Evolutionary conservation across 352 stramenopile genomes (phyloP).

Genomic region (Globisporangium rhizosaccharum): DNA sequence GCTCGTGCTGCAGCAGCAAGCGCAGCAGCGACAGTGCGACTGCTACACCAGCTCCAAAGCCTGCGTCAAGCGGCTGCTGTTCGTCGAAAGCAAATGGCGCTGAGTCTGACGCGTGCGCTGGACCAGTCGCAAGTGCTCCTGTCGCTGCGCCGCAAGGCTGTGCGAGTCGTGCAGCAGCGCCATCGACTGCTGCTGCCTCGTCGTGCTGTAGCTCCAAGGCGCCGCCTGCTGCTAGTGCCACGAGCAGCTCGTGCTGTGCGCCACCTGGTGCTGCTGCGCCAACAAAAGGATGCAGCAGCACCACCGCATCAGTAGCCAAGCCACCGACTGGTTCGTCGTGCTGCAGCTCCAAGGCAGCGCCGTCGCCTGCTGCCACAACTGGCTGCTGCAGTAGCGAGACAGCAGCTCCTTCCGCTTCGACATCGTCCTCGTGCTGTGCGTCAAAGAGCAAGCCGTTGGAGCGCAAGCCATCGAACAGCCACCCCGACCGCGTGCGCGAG

Average conservation of each 20-base stretch:
- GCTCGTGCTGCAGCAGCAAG: conserved; percentile 4
- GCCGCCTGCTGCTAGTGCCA: background rate
- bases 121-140: too few species aligned
- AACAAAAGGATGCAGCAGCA: background rate
- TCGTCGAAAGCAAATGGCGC: conserved; percentile 11
- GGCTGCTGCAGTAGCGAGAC: conserved; percentile 1
- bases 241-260: too few species aligned
- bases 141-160: too few species aligned
- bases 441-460: conserved; percentile 3
- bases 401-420: background rate
- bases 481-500: conserved; percentile 12
- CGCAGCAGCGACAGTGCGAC: too few species aligned
- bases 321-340: too few species aligned
- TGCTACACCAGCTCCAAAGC: too few species aligned
- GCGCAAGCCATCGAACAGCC: conserved; percentile 6
- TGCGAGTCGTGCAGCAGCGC: background rate
- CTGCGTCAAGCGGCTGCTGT: conserved; percentile 5
- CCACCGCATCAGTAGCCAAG: too few species aligned
- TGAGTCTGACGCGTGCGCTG: background rate
- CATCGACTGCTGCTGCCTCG: background rate
- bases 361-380: background rate
- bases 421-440: conserved; percentile 8
- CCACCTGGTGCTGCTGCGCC: background rate
- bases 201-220: conserved; percentile 3
- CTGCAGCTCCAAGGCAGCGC: too few species aligned